Base-by-base conservation (phyloP, 2,329 filamentous ascomycete species). In the Arthrobotrys pseudoclavata region DNA sequence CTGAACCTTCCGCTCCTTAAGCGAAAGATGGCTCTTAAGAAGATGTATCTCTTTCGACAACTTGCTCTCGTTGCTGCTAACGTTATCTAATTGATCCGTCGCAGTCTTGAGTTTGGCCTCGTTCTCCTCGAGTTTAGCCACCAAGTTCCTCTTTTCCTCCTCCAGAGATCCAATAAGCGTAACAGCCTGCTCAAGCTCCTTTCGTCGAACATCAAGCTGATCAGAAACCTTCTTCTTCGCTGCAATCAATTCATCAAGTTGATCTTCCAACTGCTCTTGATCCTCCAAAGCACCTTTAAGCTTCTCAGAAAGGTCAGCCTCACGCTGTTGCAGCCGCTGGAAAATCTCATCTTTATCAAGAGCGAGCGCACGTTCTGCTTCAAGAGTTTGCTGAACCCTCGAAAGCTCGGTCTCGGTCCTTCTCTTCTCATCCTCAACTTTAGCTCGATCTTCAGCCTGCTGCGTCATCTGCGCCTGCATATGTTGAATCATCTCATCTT, bases 341-440 rank as follows among this genome's bases (percentile, higher is more conserved):
- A 98, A 99, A 76, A 99, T 99, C 82, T 99, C 96, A 83, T 99
- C 96, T 83, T 99, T 99, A 84, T 99, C 96, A 4, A 99, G 86
- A 0, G 96, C 96, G 48, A 99, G 87, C n/a, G 95, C 93, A 61
- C 96, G 90, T 84, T 99, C 96, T 80, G 94, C 97, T 83, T 99
- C 96, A 1, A 99, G 87, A 0, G 93, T 97, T 81, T 98, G 93
- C 83, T 97, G 94, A 55, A 98, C 92, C 34, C 92, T 90, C 80
- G 94, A 89, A 82, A 97, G 91, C 82, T 99, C 96, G 13, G 91
- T 87, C 80, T 98, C 92, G 1, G 93, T 92, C 78, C 94, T 92
- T 48, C 96, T 89, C 34, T 94, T 89, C 81, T 99, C 96, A 69
- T 99, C 96, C 82, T 99, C 96, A 0, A 99, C 86, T 79, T 89